Conservation (phyloP, 441 rosid genomes). For the Capsella rubella region DNA sequence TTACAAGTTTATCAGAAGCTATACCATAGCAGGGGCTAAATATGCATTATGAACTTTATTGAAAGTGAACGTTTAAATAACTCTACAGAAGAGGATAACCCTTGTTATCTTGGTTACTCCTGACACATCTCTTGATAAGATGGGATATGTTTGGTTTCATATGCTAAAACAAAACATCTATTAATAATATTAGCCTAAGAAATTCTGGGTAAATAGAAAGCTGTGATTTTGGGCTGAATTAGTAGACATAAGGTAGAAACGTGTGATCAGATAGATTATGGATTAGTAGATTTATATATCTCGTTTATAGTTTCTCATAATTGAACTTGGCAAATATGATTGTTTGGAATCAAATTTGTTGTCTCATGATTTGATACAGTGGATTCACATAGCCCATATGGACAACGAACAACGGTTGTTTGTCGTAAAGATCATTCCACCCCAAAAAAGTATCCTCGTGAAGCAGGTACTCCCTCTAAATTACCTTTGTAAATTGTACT, state of each 20-base stretch:
- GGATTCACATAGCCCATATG: constrained; percentile 83
- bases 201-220: not conserved
- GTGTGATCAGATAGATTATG: not conserved
- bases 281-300: not conserved
- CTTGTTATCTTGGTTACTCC: not conserved
- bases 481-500: constrained; percentile 56
- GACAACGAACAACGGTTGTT: constrained; percentile 76
- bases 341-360: constrained; percentile 6
- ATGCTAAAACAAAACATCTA: not conserved
- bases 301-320: not conserved
- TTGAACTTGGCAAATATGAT: not conserved
- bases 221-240: not conserved
- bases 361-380: constrained; percentile 53
- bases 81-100: not conserved
- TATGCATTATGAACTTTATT: not conserved
- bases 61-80: not conserved
- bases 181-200: not conserved
- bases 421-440: constrained; percentile 71
- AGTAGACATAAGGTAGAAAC: not conserved
- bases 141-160: not conserved
- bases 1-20: constrained; percentile 16
- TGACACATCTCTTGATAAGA: not conserved
- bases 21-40: not conserved
- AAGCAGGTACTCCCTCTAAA: constrained; percentile 85
- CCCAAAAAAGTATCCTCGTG: constrained; percentile 78